Evolutionary conservation across 192 early-diverging fungal species (phyloP).

Genomic region (Kickxella alabastrina): DNA sequence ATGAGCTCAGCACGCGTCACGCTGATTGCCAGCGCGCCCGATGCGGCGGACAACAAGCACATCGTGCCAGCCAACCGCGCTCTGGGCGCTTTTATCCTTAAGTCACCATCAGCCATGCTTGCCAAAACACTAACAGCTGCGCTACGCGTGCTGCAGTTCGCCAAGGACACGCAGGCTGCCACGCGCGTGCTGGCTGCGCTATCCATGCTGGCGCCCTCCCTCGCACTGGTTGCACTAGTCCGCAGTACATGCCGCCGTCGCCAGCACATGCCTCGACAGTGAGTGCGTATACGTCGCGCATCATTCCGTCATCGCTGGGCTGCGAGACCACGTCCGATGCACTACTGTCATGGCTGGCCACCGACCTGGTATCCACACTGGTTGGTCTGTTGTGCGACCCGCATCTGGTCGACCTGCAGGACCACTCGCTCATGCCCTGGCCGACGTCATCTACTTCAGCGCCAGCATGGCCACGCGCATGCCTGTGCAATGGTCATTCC

Average conservation of each 20-base stretch:
- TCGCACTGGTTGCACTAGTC: constrained; percentile 20
- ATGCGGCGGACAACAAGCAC: no score
- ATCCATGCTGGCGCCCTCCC: constrained; percentile 13
- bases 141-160: constrained; percentile 8
- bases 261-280: constrained; percentile 24
- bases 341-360: constrained; percentile 16
- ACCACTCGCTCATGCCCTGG: constrained; percentile 11
- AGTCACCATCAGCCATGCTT: background rate
- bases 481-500: constrained; percentile 25
- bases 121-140: constrained; percentile 8
- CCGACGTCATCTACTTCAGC: constrained; percentile 16
- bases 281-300: constrained; percentile 13
- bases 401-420: constrained; percentile 24
- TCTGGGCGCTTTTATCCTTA: constrained; percentile 4
- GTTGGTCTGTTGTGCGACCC: constrained; percentile 14
- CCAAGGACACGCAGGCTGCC: constrained; percentile 15
- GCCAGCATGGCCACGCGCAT: constrained; percentile 14
- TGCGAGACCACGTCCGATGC: background rate
- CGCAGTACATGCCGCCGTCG: constrained; percentile 27
- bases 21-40: background rate
- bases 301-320: constrained; percentile 3
- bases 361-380: constrained; percentile 2
- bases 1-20: constrained; percentile 7
- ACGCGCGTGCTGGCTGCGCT: constrained; percentile 9
- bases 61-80: constrained; percentile 1